Evolutionary conservation across 2,329 filamentous ascomycete species (phyloP), one percentile per base, ranked within the genome.

Genomic region (Pseudogymnoascus sp.): DNA sequence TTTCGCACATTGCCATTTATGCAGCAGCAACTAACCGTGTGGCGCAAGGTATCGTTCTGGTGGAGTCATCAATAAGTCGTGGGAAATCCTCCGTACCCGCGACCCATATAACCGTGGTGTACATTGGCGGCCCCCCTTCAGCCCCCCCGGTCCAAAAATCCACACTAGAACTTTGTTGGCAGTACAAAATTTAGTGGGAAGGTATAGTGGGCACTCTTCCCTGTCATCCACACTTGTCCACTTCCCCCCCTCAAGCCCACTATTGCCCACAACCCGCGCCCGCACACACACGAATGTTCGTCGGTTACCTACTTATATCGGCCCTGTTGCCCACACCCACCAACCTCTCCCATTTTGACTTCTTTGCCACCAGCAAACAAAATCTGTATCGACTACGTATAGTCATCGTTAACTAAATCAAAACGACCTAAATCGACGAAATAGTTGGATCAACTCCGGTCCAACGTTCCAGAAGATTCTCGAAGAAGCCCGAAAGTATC

Each of bases 381-480:
- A 55, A 55, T 7, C 49, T 21, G 49, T 55, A 55, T 33, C 49
- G 49, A 55, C 49, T 55, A 16, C 28, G 49, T 55, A 55, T 55
- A 55, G 49, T 55, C 49, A 55, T 33, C 25, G 16, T 33, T 33
- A 33, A 33, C 28, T 14, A 12, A 3, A 52, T 7, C 28, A 33
- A 33, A 33, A 21, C 25, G 40, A 18, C 12, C 28, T 7, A 55
- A 33, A 33, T 14, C 11, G 33, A 35, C 49, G 49, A 55, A 55
- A 55, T 55, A 55, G 49, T 55, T 55, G 49, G 49, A 55, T 55
- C 49, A 33, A 33, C 49, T 55, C 49, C 49, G 49, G 49, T 55
- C 49, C 49, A 55, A 12, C 49, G 28, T 55, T 35, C 49, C 16
- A 55, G 49, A 33, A 33, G 49, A 55, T 55, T 55, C 49, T 35